Evolutionary conservation across 129 eudicot genomes (phyloP).

Genomic region (Lactuca saligna): DNA sequence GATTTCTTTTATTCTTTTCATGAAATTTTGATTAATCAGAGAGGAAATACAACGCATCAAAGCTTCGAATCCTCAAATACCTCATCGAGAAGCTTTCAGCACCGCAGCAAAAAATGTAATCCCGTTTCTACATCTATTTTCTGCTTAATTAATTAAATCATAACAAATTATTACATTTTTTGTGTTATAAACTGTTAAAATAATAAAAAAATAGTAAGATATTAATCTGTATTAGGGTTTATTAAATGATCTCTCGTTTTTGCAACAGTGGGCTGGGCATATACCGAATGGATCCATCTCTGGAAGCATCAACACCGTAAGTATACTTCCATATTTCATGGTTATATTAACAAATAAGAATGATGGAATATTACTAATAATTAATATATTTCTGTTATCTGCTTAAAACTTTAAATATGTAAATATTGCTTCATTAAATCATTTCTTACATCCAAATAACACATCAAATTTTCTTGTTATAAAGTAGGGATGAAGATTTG

Average conservation of each 20-base stretch:
- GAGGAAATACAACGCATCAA: slow-evolving; percentile 98
- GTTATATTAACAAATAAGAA: not conserved
- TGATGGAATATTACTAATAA: not conserved
- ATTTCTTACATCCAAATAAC: not conserved
- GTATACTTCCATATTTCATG: slow-evolving; percentile 16
- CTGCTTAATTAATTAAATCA: not conserved
- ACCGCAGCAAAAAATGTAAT: slow-evolving; percentile 95
- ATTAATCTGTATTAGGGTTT: not conserved
- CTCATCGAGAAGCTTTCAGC: slow-evolving; percentile 97
- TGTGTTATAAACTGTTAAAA: not conserved
- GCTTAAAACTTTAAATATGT: not conserved
- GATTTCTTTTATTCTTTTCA: not conserved
- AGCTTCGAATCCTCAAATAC: slow-evolving; percentile 91
- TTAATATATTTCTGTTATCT: not conserved
- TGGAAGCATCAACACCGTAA: slow-evolving; percentile 52
- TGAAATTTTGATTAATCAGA: slow-evolving; percentile 32
- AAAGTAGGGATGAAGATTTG: not conserved
- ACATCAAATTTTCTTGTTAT: not conserved
- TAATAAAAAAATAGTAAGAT: not conserved
- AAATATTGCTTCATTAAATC: not conserved
- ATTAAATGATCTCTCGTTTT: slow-evolving; percentile 5
- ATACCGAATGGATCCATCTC: slow-evolving; percentile 63
- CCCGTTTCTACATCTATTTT: not conserved
- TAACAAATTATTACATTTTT: not conserved
- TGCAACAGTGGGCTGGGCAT: slow-evolving; percentile 84